Conservation (phyloP, 2,329 filamentous ascomycete species). For the Neodidymelliopsis sp. region DNA sequence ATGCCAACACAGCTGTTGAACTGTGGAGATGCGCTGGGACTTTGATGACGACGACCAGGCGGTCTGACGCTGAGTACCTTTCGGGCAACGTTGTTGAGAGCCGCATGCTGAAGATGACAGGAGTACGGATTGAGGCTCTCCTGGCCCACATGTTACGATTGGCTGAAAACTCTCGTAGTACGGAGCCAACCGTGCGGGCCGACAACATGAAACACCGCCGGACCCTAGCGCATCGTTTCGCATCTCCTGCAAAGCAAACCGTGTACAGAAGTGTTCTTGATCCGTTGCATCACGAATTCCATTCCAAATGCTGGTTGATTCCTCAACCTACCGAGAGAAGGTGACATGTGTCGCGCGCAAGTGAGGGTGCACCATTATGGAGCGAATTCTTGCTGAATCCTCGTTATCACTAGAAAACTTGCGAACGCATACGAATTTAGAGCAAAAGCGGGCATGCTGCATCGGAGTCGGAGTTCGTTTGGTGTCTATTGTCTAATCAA, state of each 20-base stretch:
- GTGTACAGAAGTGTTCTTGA: neutral
- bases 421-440: too few relatives aligned
- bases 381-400: too few relatives aligned
- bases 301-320: neutral
- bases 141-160: conserved; percentile 4
- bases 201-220: conserved; percentile 16
- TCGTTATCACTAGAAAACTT: too few relatives aligned
- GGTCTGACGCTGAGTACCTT: conserved; percentile 2
- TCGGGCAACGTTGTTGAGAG: neutral
- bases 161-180: conserved; percentile 6
- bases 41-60: neutral
- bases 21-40: neutral
- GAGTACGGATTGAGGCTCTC: conserved; percentile 4
- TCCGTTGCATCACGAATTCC: neutral
- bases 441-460: too few relatives aligned
- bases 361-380: too few relatives aligned
- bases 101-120: neutral
- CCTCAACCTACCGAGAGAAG: too few relatives aligned
- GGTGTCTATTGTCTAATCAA: conserved; percentile 18
- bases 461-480: too few relatives aligned
- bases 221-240: conserved; percentile 12
- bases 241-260: neutral
- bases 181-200: conserved; percentile 20
- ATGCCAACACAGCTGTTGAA: neutral
- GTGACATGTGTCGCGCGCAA: too few relatives aligned